These are phyloP conservation scores for Colletotrichum higginsianum DNA, from an alignment of 2,329 filamentous ascomycete species.

Conservation along the genomic window DNA sequence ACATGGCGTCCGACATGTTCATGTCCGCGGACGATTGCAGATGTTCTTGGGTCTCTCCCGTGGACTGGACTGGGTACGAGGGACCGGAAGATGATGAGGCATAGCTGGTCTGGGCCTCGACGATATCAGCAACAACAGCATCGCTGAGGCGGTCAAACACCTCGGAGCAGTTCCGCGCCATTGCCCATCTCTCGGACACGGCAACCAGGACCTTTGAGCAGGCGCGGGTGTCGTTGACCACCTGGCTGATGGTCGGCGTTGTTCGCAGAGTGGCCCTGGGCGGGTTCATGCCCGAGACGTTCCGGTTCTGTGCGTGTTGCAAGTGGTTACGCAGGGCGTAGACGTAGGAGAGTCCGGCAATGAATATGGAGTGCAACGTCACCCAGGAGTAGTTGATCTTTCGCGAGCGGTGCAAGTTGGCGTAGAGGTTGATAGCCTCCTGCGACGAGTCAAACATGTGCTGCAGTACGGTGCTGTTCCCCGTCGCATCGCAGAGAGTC, in stretches of 20 bases:
- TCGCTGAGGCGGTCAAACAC: constrained; percentile 60
- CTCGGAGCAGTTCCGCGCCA: constrained; percentile 57
- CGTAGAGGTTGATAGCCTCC: constrained; percentile 59
- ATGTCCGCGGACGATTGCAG: not conserved
- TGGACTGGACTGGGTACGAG: not conserved
- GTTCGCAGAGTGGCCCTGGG: constrained; percentile 46
- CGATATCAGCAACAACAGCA: constrained; percentile 57
- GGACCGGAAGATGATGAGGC: constrained; percentile 8
- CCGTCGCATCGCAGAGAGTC: constrained; percentile 47
- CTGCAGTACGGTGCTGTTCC: constrained; percentile 50
- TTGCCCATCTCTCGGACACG: constrained; percentile 59
- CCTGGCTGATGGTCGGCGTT: constrained; percentile 57
- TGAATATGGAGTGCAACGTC: constrained; percentile 63
- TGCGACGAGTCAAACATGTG: constrained; percentile 57
- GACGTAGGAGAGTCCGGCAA: constrained; percentile 61
- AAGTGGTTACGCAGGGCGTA: constrained; percentile 59
- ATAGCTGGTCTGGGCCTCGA: constrained; percentile 47
- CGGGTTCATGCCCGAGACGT: constrained; percentile 5
- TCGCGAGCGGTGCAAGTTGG: constrained; percentile 59
- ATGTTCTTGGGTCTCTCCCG: not conserved
- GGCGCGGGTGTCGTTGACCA: constrained; percentile 58
- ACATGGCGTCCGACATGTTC: constrained; percentile 16
- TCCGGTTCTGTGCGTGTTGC: constrained; percentile 47
- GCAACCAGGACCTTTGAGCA: constrained; percentile 62
- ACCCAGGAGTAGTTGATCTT: constrained; percentile 66